Evolutionary conservation across 345 rosid genomes (phyloP).

Genomic region (Raphanus raphanistrum): DNA sequence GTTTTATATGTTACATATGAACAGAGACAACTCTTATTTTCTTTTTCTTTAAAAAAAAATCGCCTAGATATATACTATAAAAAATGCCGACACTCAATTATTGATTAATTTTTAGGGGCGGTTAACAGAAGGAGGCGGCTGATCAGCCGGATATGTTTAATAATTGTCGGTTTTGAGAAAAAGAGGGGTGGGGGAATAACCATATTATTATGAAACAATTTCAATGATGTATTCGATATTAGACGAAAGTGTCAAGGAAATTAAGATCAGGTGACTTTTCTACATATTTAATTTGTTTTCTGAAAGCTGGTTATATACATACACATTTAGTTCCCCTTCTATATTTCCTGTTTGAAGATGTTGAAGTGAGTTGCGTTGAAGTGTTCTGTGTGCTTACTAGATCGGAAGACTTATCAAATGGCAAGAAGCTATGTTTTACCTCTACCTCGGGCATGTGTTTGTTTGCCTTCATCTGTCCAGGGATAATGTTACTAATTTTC

Average conservation of each 20-base stretch:
- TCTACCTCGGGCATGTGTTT: constrained; percentile 3
- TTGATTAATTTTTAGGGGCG: background rate
- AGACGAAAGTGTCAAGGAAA: constrained; percentile 76
- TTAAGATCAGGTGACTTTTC: constrained; percentile 78
- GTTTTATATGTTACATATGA: background rate
- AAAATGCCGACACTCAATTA: background rate
- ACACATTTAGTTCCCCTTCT: background rate
- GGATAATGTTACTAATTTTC: constrained; percentile 88
- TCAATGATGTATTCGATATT: constrained; percentile 76
- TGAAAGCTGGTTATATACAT: no score
- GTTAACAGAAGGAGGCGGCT: constrained; percentile 4
- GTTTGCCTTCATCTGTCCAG: constrained; percentile 55
- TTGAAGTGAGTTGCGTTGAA: constrained; percentile 20
- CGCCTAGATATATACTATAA: background rate
- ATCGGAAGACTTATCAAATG: no score
- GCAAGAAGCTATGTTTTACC: background rate
- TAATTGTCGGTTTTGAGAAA: constrained; percentile 10
- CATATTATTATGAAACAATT: background rate
- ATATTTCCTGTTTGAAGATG: constrained; percentile 21
- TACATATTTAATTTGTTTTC: background rate
- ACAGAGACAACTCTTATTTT: background rate
- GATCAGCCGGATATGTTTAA: background rate
- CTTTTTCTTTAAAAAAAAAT: background rate
- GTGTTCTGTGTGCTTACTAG: no score
- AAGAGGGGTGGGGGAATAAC: background rate